phyloP scores from a whole-genome alignment of 1,284 basidiomycete species.

The Erythrobasidium hasegawianum region DNA sequence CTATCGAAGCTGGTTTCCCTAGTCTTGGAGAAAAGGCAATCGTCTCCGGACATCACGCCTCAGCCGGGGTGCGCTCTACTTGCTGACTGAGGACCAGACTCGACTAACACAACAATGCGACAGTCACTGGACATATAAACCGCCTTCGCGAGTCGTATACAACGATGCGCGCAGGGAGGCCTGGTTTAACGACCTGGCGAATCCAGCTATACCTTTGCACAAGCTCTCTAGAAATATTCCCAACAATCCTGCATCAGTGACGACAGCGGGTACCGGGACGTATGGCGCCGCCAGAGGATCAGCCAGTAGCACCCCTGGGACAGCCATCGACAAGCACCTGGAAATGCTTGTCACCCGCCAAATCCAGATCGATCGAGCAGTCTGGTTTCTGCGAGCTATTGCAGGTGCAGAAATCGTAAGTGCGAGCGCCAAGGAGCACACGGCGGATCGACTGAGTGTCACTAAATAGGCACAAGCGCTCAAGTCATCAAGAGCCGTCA shows the following conservation, averaged over 20 bases:
- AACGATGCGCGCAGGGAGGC: constrained; percentile 81
- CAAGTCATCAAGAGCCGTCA: constrained; percentile 47
- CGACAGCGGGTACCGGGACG: constrained; percentile 15
- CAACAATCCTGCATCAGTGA: constrained; percentile 75
- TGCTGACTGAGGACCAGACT: background rate
- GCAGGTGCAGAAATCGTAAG: constrained; percentile 82
- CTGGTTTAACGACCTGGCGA: constrained; percentile 88
- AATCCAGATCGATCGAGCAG: constrained; percentile 78
- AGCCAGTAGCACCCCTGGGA: background rate
- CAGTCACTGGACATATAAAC: constrained; percentile 58
- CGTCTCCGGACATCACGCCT: constrained; percentile 52
- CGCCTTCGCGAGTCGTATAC: constrained; percentile 68
- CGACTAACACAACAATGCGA: constrained; percentile 54
- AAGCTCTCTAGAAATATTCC: constrained; percentile 85
- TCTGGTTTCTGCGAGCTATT: constrained; percentile 92
- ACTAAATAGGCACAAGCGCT: constrained; percentile 38
- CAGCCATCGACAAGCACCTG: constrained; percentile 66
- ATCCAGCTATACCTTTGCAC: constrained; percentile 78
- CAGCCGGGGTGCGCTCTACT: constrained; percentile 48
- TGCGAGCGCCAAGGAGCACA: constrained; percentile 35
- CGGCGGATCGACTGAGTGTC: no score
- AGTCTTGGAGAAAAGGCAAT: constrained; percentile 71
- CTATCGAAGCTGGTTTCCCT: constrained; percentile 69
- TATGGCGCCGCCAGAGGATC: constrained; percentile 55
- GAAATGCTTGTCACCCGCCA: constrained; percentile 77